Percentiles rank a stretch among this genome's conserved stretches.
Evolutionary conservation across 352 stramenopile species (phyloP).

Genomic region (Phytophthora quininea): DNA sequence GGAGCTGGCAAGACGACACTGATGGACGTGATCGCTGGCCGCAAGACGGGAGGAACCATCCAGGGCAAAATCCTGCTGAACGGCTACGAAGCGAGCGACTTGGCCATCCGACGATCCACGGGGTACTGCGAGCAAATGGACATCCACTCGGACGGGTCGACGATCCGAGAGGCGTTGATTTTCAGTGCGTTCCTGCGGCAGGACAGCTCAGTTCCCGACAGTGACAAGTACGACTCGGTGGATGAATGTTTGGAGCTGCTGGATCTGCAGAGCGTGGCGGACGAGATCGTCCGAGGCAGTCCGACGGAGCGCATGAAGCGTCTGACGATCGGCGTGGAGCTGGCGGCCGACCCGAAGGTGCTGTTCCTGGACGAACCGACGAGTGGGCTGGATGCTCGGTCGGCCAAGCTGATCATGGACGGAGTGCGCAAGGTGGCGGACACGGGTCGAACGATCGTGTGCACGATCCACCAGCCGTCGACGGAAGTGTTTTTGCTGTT

Average conservation of each 20-base stretch:
- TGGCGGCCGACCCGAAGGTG: conserved; percentile 77
- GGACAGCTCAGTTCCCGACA: conserved; percentile 30
- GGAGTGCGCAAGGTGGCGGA: conserved; percentile 62
- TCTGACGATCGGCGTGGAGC: conserved; percentile 83
- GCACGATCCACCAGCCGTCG: conserved; percentile 92
- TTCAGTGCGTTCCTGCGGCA: conserved; percentile 86
- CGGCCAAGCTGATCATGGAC: conserved; percentile 78
- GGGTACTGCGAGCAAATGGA: conserved; percentile 2
- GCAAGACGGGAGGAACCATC: conserved; percentile 84
- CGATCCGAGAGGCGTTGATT: conserved; percentile 40
- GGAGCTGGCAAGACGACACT: conserved; percentile 91
- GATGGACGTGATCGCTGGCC: conserved; percentile 92
- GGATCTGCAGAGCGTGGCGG: conserved; percentile 34
- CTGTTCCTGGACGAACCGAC: conserved; percentile 81
- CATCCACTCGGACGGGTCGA: conserved; percentile 3
- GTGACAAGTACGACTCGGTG: conserved; percentile 35
- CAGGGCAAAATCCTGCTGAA: conserved; percentile 63
- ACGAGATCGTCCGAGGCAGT: conserved; percentile 45
- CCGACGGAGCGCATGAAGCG: conserved; percentile 52
- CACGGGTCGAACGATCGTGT: conserved; percentile 80
- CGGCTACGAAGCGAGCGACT: conserved; percentile 35
- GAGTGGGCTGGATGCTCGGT: conserved; percentile 52
- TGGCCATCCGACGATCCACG: conserved; percentile 36
- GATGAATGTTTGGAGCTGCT: conserved; percentile 43
- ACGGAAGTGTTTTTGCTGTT: conserved; percentile 85